Conservation (phyloP, 345 rosid species). For the Syzygium oleosum region DNA sequence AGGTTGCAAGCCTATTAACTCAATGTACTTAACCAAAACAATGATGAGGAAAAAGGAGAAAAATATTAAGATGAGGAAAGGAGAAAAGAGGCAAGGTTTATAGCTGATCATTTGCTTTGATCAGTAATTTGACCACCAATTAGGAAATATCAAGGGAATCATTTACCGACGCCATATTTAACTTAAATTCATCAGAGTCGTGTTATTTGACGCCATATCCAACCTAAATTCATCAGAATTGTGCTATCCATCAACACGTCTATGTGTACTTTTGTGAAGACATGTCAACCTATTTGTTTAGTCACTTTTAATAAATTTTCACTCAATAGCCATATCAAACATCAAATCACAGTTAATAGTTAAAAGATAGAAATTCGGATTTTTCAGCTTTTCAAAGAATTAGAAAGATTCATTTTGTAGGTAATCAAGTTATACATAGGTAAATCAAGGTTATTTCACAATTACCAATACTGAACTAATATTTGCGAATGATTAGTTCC, state of each 20-base stretch:
- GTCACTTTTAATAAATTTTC: neutral
- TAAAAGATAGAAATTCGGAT: neutral
- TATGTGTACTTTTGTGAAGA: neutral
- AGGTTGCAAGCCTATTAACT: neutral
- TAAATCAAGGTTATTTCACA: neutral
- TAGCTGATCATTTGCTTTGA: neutral
- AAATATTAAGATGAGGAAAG: neutral
- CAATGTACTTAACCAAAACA: neutral
- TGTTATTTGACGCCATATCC: neutral
- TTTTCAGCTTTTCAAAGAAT: neutral
- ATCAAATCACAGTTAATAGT: neutral
- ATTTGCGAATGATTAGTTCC: neutral
- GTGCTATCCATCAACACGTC: neutral
- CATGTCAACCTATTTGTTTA: neutral
- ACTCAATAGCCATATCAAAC: neutral
- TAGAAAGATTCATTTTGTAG: neutral
- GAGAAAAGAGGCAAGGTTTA: neutral
- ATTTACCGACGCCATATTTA: neutral
- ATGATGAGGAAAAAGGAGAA: neutral
- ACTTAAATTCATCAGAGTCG: neutral
- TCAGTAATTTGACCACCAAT: neutral
- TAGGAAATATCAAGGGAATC: neutral
- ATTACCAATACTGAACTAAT: neutral
- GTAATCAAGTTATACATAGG: neutral
- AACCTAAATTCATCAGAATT: neutral